Base-by-base conservation (phyloP, 2,329 filamentous ascomycete genomes). In the Lomentospora prolificans region DNA sequence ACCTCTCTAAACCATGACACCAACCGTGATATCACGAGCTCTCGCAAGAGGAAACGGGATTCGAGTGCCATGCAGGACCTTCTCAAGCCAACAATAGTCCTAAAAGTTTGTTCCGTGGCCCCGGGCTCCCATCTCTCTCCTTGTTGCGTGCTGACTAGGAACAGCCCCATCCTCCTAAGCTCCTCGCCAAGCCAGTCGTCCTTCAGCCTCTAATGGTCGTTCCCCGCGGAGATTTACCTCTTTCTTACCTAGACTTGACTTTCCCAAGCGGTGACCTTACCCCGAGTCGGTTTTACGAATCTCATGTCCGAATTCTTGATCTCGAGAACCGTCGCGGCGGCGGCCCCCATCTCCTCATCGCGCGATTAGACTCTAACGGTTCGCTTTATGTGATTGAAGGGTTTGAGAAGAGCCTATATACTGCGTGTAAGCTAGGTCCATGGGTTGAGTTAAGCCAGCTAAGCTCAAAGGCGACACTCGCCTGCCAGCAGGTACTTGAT, bases 341-440 rank as follows among this genome's bases (percentile, higher is more conserved):
- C 19, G 68, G 70, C 9, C 72, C 77, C 12, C 77, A 76, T 57
- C 71, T 88, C 14, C 74, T 89, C 8, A 72, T 89, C 57, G 84
- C 82, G 27, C 75, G 80, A 57, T 74, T 79, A 48, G 80, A 85
- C 46, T 71, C 75, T 25, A 77, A 75, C 58, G 72, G 74, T 56
- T 73, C 72, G 33, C 60, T 80, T 0, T 86, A 82, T 64, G 84
- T 78, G 10, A 70, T 89, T n/a, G 87, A 91, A 70, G 76, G 81
- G 24, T 81, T 87, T 33, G 72, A 75, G 14, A 68, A 71, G 50
- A 77, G 78, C 1, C 72, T 86, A 3, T 91, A 88, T 65, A 79
- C 81, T 9, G 66, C 89, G 25, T 90, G 85, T 67, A 84, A 80
- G 62, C 71, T 94, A 46, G 85, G 81, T 2, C 68, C 72, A 19